Evolutionary conservation across 768 basidiomycete species (phyloP).

Genomic region (Naganishia onofrii): DNA sequence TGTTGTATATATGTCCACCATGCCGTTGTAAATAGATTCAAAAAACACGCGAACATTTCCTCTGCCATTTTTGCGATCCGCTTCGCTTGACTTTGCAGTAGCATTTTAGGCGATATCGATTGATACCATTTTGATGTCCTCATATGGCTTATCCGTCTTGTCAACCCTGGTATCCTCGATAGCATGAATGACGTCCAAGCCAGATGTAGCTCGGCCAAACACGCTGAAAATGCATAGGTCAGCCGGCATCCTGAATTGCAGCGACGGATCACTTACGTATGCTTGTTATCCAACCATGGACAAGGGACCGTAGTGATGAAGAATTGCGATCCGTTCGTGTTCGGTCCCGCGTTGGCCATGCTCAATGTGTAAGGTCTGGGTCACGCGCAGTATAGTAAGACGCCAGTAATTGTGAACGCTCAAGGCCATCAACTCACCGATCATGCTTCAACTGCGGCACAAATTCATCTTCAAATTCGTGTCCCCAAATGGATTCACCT

Average conservation of each 20-base stretch:
- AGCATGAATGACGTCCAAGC: slow-evolving; percentile 81
- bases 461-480: slow-evolving; percentile 91
- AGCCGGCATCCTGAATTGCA: neutral
- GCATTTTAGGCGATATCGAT: slow-evolving; percentile 28
- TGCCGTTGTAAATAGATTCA: slow-evolving; percentile 8
- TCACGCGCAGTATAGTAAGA: slow-evolving; percentile 19
- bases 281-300: slow-evolving; percentile 74
- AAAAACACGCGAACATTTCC: slow-evolving; percentile 12
- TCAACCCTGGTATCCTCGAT: slow-evolving; percentile 63
- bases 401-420: neutral
- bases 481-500: slow-evolving; percentile 83
- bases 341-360: slow-evolving; percentile 70
- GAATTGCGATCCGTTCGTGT: slow-evolving; percentile 93
- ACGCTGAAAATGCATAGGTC: slow-evolving; percentile 64
- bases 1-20: slow-evolving; percentile 8
- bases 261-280: slow-evolving; percentile 47
- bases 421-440: slow-evolving; percentile 57
- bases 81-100: neutral
- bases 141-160: slow-evolving; percentile 76
- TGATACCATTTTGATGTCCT: slow-evolving; percentile 79
- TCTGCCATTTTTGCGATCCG: neutral
- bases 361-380: slow-evolving; percentile 88
- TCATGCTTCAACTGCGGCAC: slow-evolving; percentile 84
- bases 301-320: slow-evolving; percentile 95
- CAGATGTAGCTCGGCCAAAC: slow-evolving; percentile 82